Percentiles rank a stretch among this genome's conserved stretches.
These are phyloP conservation scores for Candida awuae DNA, from an alignment of 805 yeast genomes.

Conservation along the genomic window DNA sequence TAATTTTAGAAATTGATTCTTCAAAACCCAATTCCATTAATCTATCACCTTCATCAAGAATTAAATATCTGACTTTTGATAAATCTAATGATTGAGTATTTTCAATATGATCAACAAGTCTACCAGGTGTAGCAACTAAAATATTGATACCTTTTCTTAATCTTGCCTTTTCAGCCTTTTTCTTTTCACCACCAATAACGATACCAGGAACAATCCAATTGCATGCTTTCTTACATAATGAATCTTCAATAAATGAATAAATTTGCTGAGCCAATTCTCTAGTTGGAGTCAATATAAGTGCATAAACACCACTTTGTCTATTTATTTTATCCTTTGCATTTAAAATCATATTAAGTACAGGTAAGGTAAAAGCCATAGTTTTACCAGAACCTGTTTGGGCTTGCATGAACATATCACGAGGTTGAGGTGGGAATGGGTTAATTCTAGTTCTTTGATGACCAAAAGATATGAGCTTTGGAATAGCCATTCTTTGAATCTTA, in stretches of 20 bases:
- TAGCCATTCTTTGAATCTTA: slow-evolving; percentile 71
- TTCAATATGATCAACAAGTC: slow-evolving; percentile 89
- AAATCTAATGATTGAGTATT: slow-evolving; percentile 73
- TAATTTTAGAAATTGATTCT: slow-evolving; percentile 76
- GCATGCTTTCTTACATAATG: slow-evolving; percentile 53
- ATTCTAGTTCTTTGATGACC: slow-evolving; percentile 21
- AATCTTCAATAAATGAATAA: slow-evolving; percentile 64
- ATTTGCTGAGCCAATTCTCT: slow-evolving; percentile 92
- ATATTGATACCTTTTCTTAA: slow-evolving; percentile 92
- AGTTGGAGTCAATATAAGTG: slow-evolving; percentile 85
- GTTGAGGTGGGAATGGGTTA: slow-evolving; percentile 11
- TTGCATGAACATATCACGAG: slow-evolving; percentile 72
- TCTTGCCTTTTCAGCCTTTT: slow-evolving; percentile 93
- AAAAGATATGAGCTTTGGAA: slow-evolving; percentile 47
- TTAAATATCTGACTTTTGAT: slow-evolving; percentile 73
- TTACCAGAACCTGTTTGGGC: slow-evolving; percentile 99
- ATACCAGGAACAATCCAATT: slow-evolving; percentile 91
- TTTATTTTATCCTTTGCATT: slow-evolving; percentile 42
- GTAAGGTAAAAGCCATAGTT: slow-evolving; percentile 80
- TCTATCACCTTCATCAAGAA: slow-evolving; percentile 94
- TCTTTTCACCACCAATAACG: slow-evolving; percentile 97
- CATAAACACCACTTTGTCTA: slow-evolving; percentile 79
- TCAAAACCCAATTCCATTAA: slow-evolving; percentile 95
- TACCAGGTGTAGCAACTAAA: slow-evolving; percentile 96
- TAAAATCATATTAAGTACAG: slow-evolving; percentile 61